These are phyloP conservation scores for Dactylellina leptospora DNA, from an alignment of 2,329 filamentous ascomycete species.

Conservation along the genomic window DNA sequence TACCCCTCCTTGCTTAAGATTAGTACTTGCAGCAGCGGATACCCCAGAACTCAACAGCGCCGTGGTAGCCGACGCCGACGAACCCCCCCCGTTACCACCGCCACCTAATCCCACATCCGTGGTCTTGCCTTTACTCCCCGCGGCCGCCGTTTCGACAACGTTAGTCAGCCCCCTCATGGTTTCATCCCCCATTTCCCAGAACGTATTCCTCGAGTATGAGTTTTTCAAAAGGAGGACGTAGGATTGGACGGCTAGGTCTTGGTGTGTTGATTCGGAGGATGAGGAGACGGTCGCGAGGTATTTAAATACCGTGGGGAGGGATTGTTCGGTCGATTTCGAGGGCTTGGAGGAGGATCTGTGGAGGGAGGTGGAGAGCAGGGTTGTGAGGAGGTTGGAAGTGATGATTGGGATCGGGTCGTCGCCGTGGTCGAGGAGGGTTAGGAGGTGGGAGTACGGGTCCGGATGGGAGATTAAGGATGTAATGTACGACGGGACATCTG, in stretches of 20 bases:
- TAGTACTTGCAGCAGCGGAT: slow-evolving; percentile 66
- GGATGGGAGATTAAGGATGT: slow-evolving; percentile 77
- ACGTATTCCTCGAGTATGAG: slow-evolving; percentile 76
- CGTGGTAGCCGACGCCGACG: neutral
- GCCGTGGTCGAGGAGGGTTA: slow-evolving; percentile 82
- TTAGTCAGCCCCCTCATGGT: slow-evolving; percentile 63
- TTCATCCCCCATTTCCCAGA: slow-evolving; percentile 90
- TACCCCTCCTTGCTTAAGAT: slow-evolving; percentile 80
- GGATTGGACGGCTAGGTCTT: slow-evolving; percentile 93
- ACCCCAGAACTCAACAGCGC: slow-evolving; percentile 4
- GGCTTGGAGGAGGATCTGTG: slow-evolving; percentile 68
- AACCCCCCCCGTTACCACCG: neutral
- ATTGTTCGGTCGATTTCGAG: slow-evolving; percentile 67
- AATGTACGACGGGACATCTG: slow-evolving; percentile 81
- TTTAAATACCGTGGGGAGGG: slow-evolving; percentile 81
- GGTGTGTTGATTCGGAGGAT: slow-evolving; percentile 84
- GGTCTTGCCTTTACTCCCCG: slow-evolving; percentile 40
- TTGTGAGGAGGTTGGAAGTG: slow-evolving; percentile 84
- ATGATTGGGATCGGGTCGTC: slow-evolving; percentile 90
- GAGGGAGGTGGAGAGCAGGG: slow-evolving; percentile 74
- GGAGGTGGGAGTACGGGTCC: slow-evolving; percentile 81
- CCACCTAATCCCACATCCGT: slow-evolving; percentile 28
- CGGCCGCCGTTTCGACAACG: slow-evolving; percentile 44
- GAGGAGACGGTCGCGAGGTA: slow-evolving; percentile 86
- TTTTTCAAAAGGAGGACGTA: slow-evolving; percentile 86